Evolutionary conservation across 768 basidiomycete genomes (phyloP).

Genomic region (Tricholoma terreum): DNA sequence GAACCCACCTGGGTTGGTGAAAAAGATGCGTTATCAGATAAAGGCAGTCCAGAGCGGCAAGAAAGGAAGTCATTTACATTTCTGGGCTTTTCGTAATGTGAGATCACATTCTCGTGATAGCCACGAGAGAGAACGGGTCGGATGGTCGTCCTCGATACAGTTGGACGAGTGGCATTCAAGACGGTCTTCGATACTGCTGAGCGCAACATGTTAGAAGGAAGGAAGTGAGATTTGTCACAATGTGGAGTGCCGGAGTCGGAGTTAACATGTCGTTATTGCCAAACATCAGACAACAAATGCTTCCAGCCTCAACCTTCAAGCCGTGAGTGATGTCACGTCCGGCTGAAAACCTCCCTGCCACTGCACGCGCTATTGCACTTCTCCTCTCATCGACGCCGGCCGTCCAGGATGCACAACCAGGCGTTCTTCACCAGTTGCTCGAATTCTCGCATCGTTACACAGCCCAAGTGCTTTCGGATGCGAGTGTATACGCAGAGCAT

Average conservation of each 20-base stretch:
- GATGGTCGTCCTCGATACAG: conserved; percentile 34
- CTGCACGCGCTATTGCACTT: conserved; percentile 80
- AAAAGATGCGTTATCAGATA: conserved; percentile 57
- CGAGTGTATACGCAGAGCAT: conserved; percentile 84
- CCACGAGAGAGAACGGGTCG: conserved; percentile 59
- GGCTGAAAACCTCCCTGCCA: conserved; percentile 75
- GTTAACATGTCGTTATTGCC: no score
- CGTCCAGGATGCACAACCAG: conserved; percentile 83
- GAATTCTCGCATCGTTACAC: conserved; percentile 87
- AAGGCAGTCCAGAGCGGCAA: conserved; percentile 31
- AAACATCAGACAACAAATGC: conserved; percentile 10
- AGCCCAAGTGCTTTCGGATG: conserved; percentile 78
- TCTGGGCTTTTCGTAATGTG: conserved; percentile 95
- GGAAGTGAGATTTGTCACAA: conserved; percentile 16
- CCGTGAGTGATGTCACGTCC: conserved; percentile 41
- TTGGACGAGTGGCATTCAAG: conserved; percentile 45
- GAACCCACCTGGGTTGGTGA: conserved; percentile 76
- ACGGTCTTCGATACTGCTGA: conserved; percentile 53
- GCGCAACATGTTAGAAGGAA: conserved; percentile 56
- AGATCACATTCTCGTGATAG: conserved; percentile 96
- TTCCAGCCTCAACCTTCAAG: conserved; percentile 1
- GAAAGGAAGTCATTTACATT: conserved; percentile 66
- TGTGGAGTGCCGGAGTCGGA: not conserved
- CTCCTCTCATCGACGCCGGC: conserved; percentile 80
- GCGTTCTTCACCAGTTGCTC: conserved; percentile 81